These are phyloP conservation scores for Fragosphaeria purpurea DNA, from an alignment of 2,329 filamentous ascomycete species.

Conservation along the genomic window DNA sequence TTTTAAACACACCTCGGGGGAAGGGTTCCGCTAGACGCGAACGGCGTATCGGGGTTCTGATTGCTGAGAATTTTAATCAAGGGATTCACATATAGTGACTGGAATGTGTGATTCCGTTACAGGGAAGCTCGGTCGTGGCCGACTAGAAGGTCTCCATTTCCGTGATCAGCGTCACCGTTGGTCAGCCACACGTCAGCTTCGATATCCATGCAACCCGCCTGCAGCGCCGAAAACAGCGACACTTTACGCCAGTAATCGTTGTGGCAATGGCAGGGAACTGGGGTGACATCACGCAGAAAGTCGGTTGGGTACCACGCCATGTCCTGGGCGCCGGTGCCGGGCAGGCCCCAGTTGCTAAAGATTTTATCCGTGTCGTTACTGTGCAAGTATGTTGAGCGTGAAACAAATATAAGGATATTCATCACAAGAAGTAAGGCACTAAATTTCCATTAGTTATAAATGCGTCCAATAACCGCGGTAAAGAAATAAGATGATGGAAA, in stretches of 20 bases:
- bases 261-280: constrained; percentile 42
- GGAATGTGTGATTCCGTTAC: constrained; percentile 46
- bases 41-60: constrained; percentile 36
- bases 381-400: constrained; percentile 3
- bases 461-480: too few relatives aligned
- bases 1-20: constrained; percentile 47
- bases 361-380: constrained; percentile 19
- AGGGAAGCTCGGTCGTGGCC: constrained; percentile 51
- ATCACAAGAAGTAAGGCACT: constrained; percentile 8
- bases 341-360: constrained; percentile 25
- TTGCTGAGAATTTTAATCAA: constrained; percentile 46
- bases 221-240: constrained; percentile 52
- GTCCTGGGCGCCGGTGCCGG: constrained; percentile 26
- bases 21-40: constrained; percentile 25
- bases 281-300: constrained; percentile 34
- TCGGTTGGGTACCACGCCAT: constrained; percentile 38
- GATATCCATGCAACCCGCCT: constrained; percentile 48
- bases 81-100: constrained; percentile 54
- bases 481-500: not conserved
- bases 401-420: constrained; percentile 10
- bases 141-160: constrained; percentile 27
- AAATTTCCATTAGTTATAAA: too few relatives aligned
- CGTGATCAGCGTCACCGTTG: too few relatives aligned
- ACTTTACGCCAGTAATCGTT: constrained; percentile 61
- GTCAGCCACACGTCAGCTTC: constrained; percentile 61